phyloP scores from a whole-genome alignment of 2,329 filamentous ascomycete species.

The Graphilbum sp. region DNA sequence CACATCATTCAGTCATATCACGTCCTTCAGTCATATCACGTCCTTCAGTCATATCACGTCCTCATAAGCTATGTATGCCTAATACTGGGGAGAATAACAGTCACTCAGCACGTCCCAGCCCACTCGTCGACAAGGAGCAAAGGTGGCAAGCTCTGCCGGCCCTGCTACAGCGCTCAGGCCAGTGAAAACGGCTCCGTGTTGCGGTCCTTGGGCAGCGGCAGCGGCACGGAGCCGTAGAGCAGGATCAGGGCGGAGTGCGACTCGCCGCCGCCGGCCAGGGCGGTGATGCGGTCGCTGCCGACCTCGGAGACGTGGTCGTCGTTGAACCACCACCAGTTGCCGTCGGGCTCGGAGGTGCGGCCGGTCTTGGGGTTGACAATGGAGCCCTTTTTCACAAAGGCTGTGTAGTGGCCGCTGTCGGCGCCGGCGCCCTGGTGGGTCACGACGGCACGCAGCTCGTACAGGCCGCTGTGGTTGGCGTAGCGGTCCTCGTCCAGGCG shows the following conservation, averaged over 20 bases:
- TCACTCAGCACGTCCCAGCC: no score
- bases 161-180: no score
- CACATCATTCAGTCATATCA: no score
- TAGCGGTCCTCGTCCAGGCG: slow-evolving; percentile 62
- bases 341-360: slow-evolving; percentile 66
- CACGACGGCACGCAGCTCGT: slow-evolving; percentile 85
- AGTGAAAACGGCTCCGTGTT: slow-evolving; percentile 4
- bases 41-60: no score
- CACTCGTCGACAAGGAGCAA: no score
- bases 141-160: no score
- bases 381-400: slow-evolving; percentile 87
- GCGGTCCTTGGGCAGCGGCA: slow-evolving; percentile 36
- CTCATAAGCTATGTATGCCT: no score
- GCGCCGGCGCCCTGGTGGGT: slow-evolving; percentile 94
- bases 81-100: no score
- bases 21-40: no score
- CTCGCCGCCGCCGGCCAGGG: slow-evolving; percentile 76
- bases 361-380: slow-evolving; percentile 57
- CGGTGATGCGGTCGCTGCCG: slow-evolving; percentile 76
- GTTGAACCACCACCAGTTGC: slow-evolving; percentile 99
- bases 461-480: slow-evolving; percentile 85
- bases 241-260: slow-evolving; percentile 70
- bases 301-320: slow-evolving; percentile 96
- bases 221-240: slow-evolving; percentile 58
- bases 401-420: slow-evolving; percentile 95